Evolutionary conservation across 768 basidiomycete genomes (phyloP).

Genomic region (Butyriboletus loyo): DNA sequence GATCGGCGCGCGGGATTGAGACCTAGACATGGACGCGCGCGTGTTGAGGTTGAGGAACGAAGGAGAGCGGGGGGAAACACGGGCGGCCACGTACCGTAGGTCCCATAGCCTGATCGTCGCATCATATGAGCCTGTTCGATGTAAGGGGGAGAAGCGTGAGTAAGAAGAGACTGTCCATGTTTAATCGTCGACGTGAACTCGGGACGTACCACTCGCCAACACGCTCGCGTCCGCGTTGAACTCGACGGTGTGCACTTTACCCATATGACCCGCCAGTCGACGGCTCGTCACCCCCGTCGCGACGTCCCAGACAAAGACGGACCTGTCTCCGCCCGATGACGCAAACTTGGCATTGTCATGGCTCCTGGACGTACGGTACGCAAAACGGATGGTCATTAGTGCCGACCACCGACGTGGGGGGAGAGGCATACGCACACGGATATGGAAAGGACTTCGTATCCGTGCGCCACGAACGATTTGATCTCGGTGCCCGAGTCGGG

Average conservation of each 20-base stretch:
- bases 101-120: conserved; percentile 92
- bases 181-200: background rate
- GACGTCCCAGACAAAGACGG: conserved; percentile 96
- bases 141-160: background rate
- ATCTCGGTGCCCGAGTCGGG: conserved; percentile 83
- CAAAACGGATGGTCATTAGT: background rate
- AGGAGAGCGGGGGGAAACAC: background rate
- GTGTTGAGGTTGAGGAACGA: background rate
- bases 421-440: conserved; percentile 62
- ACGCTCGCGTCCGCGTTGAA: conserved; percentile 88
- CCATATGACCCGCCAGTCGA: conserved; percentile 83
- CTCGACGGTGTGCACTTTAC: conserved; percentile 86
- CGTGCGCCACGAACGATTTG: conserved; percentile 87
- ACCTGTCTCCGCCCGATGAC: conserved; percentile 90
- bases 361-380: conserved; percentile 44
- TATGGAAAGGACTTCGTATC: conserved; percentile 91
- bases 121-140: conserved; percentile 77
- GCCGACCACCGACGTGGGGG: background rate
- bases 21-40: conserved; percentile 37
- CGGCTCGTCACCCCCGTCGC: conserved; percentile 79
- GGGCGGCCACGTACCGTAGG: conserved; percentile 53
- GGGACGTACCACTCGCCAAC: conserved; percentile 70
- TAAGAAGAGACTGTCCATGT: background rate
- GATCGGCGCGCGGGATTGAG: conserved; percentile 81
- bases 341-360: conserved; percentile 95